Percentiles rank a stretch among this genome's conserved stretches.
phyloP scores from a whole-genome alignment of 192 early-diverging fungal genomes.

The Lunasporangiospora selenospora region DNA sequence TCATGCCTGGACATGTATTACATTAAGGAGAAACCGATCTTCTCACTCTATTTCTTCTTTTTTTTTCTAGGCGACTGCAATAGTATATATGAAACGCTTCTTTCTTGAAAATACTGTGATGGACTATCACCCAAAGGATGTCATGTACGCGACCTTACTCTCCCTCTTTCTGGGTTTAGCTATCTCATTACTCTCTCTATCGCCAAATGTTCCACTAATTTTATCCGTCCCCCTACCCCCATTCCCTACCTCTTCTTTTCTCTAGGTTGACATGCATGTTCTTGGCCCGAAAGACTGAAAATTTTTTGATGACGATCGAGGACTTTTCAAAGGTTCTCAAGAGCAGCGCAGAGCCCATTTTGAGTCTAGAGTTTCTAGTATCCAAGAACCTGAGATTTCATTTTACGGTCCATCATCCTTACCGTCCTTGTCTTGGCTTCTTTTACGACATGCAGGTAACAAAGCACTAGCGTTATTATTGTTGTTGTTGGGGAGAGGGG shows the following conservation, averaged over 20 bases:
- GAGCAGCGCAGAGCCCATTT: slow-evolving; percentile 57
- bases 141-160: slow-evolving; percentile 62
- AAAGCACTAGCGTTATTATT: no score
- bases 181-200: no score
- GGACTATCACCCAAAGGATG: slow-evolving; percentile 82
- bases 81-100: slow-evolving; percentile 85
- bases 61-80: slow-evolving; percentile 70
- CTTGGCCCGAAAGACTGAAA: slow-evolving; percentile 79
- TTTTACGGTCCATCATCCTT: slow-evolving; percentile 77
- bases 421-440: slow-evolving; percentile 70
- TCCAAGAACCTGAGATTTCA: slow-evolving; percentile 76
- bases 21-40: not conserved
- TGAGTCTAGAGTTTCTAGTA: slow-evolving; percentile 55
- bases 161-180: no score
- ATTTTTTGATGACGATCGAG: slow-evolving; percentile 73
- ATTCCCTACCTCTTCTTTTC: not conserved
- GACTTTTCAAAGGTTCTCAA: slow-evolving; percentile 66
- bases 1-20: not conserved
- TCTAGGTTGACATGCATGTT: slow-evolving; percentile 74
- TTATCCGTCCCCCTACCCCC: no score
- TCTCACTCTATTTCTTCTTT: not conserved
- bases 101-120: slow-evolving; percentile 81
- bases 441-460: slow-evolving; percentile 77
- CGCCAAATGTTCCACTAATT: no score
- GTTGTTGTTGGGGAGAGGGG: no score